Conservation (phyloP, 768 basidiomycete species). For the Collybiopsis confluens region DNA sequence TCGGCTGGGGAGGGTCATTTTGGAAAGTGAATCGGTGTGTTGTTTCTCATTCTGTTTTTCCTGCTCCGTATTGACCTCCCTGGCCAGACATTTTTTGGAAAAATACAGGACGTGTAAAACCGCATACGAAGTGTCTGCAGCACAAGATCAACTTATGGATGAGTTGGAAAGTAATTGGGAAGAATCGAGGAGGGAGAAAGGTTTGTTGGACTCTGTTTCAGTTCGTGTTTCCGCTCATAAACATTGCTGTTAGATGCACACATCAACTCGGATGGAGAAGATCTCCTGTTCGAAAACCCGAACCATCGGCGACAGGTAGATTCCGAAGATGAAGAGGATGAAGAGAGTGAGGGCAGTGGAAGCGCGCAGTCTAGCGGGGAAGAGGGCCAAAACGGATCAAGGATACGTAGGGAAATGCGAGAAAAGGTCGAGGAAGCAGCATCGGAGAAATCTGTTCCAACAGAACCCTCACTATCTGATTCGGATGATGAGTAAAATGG, state of each 20-base stretch:
- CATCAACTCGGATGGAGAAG: conserved; percentile 35
- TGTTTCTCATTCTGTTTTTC: neutral
- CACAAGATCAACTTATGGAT: conserved; percentile 66
- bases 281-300: conserved; percentile 66
- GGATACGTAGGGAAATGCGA: no score
- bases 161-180: conserved; percentile 64
- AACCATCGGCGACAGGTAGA: conserved; percentile 39
- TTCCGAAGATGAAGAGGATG: neutral
- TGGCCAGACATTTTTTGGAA: conserved; percentile 55
- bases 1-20: conserved; percentile 91
- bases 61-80: neutral
- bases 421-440: no score
- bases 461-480: neutral
- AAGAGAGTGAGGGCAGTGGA: neutral
- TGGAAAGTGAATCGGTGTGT: conserved; percentile 77
- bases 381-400: neutral
- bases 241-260: conserved; percentile 15
- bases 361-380: neutral
- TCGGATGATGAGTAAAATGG: neutral
- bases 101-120: conserved; percentile 71
- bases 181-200: conserved; percentile 49
- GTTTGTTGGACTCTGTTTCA: conserved; percentile 25
- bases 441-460: no score
- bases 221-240: neutral
- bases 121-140: conserved; percentile 49